phyloP scores from a whole-genome alignment of 495 filamentous ascomycete species.

The Hapsidospora chrysogenum region DNA sequence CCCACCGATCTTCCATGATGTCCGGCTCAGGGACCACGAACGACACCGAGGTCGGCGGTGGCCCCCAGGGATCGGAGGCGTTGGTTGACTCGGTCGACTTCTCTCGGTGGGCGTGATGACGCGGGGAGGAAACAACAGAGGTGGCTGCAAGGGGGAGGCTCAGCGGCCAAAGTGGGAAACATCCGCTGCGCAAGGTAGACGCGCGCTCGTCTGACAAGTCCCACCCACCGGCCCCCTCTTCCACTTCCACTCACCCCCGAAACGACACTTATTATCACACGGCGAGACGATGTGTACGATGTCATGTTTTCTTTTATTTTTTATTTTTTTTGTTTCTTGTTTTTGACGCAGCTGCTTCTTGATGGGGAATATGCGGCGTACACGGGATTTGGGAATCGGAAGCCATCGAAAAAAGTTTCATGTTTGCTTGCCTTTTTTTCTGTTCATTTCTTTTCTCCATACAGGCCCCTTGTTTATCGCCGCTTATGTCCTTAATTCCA shows the following conservation, averaged over 20 bases:
- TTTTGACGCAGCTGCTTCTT: not conserved
- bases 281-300: not conserved
- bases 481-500: no score
- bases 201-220: no score
- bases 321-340: not conserved
- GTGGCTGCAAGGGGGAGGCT: no score
- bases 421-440: no score
- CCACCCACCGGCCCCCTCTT: no score
- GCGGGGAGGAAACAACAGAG: no score
- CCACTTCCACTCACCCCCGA: no score
- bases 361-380: not conserved
- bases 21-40: conserved; percentile 23
- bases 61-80: conserved; percentile 30
- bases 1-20: conserved; percentile 33
- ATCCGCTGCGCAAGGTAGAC: no score
- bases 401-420: not conserved
- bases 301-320: not conserved
- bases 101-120: conserved; percentile 35
- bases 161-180: no score
- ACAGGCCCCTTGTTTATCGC: no score
- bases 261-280: no score
- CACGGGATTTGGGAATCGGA: not conserved
- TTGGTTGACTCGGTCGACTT: conserved; percentile 41
- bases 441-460: not conserved
- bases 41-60: conserved; percentile 27